A percentile compares a stretch with the other conserved stretches of the same genome.
Conservation (phyloP, 1,284 basidiomycete species). For the Marasmius sp. region DNA sequence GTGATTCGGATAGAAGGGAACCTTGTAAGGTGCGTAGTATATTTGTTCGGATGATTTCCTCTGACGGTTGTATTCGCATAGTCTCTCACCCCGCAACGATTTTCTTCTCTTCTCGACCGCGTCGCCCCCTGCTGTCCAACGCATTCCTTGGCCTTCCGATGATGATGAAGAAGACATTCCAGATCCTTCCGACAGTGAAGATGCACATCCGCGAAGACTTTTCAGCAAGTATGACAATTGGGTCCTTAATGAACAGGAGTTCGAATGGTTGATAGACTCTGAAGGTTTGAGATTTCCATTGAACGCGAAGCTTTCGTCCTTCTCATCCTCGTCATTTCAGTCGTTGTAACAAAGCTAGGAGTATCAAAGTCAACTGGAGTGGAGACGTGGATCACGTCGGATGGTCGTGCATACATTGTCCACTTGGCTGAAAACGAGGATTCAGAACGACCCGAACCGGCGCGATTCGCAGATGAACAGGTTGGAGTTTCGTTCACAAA, state of each 20-base stretch:
- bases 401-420: slow-evolving; percentile 78
- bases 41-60: slow-evolving; percentile 2
- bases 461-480: not conserved
- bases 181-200: slow-evolving; percentile 25
- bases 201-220: slow-evolving; percentile 21
- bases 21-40: slow-evolving; percentile 56
- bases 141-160: slow-evolving; percentile 75
- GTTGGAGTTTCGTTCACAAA: slow-evolving; percentile 1
- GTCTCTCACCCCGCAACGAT: slow-evolving; percentile 70
- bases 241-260: slow-evolving; percentile 66
- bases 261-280: slow-evolving; percentile 70
- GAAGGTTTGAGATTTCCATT: slow-evolving; percentile 50
- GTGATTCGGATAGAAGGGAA: slow-evolving; percentile 79
- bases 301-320: not conserved
- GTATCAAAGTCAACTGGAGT: slow-evolving; percentile 57
- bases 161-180: slow-evolving; percentile 35
- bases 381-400: slow-evolving; percentile 81
- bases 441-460: not conserved
- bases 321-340: slow-evolving; percentile 33
- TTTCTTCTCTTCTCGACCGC: slow-evolving; percentile 72
- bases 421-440: slow-evolving; percentile 46
- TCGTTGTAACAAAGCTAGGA: slow-evolving; percentile 57
- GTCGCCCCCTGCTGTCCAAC: slow-evolving; percentile 70
- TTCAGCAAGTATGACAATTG: slow-evolving; percentile 63
- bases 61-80: slow-evolving; percentile 25